Evolutionary conservation across 1,284 basidiomycete genomes (phyloP).

Genomic region (Cutaneotrichosporon dermatis): DNA sequence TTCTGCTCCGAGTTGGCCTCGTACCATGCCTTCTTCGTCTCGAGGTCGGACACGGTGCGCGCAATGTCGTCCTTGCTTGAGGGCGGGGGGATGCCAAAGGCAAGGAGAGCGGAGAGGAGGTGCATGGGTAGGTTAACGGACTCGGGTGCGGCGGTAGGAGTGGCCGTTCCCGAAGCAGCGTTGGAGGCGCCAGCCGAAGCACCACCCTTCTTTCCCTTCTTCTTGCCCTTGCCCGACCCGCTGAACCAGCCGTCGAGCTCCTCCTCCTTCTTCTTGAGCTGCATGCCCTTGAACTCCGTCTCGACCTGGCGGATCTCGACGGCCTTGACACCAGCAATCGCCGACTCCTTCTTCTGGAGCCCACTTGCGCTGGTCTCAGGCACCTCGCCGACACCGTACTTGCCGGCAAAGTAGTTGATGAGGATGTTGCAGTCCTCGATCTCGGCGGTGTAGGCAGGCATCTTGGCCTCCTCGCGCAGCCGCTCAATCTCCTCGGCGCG

Average conservation of each 20-base stretch:
- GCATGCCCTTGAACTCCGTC: slow-evolving; percentile 62
- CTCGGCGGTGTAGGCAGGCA: slow-evolving; percentile 85
- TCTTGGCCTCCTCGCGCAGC: slow-evolving; percentile 83
- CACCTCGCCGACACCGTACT: slow-evolving; percentile 53
- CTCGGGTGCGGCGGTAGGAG: slow-evolving; percentile 32
- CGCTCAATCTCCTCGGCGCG: slow-evolving; percentile 74
- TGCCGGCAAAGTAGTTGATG: slow-evolving; percentile 82
- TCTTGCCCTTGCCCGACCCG: slow-evolving; percentile 58
- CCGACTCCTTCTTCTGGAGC: slow-evolving; percentile 23
- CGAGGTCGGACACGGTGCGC: slow-evolving; percentile 82
- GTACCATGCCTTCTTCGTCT: slow-evolving; percentile 93
- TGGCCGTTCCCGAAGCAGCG: slow-evolving; percentile 19
- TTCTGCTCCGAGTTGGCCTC: slow-evolving; percentile 58
- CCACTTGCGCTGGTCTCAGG: slow-evolving; percentile 37
- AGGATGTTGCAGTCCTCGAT: slow-evolving; percentile 79
- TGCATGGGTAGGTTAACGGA: slow-evolving; percentile 76
- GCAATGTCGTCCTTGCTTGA: slow-evolving; percentile 70
- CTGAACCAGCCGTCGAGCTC: slow-evolving; percentile 80
- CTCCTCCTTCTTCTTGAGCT: slow-evolving; percentile 86
- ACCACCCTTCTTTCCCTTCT: slow-evolving; percentile 62
- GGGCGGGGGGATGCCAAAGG: slow-evolving; percentile 87
- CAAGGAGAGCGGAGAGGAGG: slow-evolving; percentile 79
- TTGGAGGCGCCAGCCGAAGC: neutral
- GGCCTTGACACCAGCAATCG: slow-evolving; percentile 69
- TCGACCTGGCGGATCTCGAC: slow-evolving; percentile 84